Evolutionary conservation across 192 early-diverging fungal species (phyloP).

Genomic region (Chytriomyces sp.): DNA sequence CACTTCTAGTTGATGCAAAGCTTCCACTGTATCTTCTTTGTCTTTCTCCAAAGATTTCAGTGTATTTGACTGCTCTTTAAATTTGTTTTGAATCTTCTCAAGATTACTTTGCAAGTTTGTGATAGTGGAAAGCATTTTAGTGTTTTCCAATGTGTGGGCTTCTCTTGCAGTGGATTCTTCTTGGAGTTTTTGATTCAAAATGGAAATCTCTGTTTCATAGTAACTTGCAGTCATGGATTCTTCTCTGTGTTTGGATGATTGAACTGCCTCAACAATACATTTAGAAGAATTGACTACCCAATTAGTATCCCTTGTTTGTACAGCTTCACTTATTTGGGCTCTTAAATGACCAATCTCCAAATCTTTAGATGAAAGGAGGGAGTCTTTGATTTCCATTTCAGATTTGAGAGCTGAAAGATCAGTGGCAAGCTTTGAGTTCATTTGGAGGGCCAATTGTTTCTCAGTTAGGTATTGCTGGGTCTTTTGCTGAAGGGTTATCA

Average conservation of each 20-base stretch:
- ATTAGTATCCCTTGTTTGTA: neutral
- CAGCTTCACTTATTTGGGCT: conserved; percentile 2
- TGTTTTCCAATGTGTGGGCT: conserved; percentile 5
- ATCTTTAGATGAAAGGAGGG: conserved; percentile 8
- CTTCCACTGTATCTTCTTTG: neutral
- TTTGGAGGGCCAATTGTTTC: neutral
- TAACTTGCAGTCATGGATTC: neutral
- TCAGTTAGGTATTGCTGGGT: neutral
- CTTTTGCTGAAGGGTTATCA: neutral
- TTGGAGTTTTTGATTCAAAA: neutral
- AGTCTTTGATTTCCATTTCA: conserved; percentile 11
- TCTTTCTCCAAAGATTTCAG: neutral
- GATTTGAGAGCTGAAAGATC: conserved; percentile 18
- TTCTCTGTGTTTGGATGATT: neutral
- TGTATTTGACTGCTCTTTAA: neutral
- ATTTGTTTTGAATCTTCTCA: conserved; percentile 1
- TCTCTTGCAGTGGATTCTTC: neutral
- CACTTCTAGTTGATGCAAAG: neutral
- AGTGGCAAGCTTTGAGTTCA: conserved; percentile 2
- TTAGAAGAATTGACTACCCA: neutral
- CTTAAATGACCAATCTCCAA: conserved; percentile 14
- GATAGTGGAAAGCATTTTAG: conserved; percentile 1
- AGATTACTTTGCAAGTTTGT: conserved; percentile 6
- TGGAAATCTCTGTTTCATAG: conserved; percentile 13
- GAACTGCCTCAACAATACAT: neutral